Evolutionary conservation across 1,284 basidiomycete genomes (phyloP), one percentile per base, ranked within the genome.

Genomic region (Ganoderma multipileum): DNA sequence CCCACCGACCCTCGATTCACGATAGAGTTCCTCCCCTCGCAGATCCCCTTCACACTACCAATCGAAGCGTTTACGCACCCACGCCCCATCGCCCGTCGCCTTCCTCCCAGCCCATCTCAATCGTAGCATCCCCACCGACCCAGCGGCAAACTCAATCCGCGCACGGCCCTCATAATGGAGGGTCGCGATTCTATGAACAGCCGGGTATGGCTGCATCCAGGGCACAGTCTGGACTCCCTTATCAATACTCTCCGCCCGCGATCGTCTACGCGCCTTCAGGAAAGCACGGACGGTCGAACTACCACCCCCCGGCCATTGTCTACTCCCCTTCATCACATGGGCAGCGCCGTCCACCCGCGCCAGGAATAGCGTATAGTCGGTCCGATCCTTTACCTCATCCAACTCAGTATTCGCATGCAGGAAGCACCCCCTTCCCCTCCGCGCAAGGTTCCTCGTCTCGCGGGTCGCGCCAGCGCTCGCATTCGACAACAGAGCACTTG

Each of bases 221-320:
- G 41, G 68, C 63, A 12, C 74, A 69, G 55, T 72, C 76, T 26
- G 72, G 76, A 11, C 74, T 78, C 5, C 75, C 77, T 6, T 79
- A 79, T 68, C 55, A 65, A 26, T 79, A 79, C 66, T 66, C 74
- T 3, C 80, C 79, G 4, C 80, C 80, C 11, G 74, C 78, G 33
- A 81, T 81, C 60, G 73, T 81, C 39, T 80, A 81, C 66, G 79
- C 79, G 1, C 79, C 80, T 0, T 79, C 80, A 1, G 76, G 76
- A 23, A 71, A 77, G 47, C 76, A 78, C 59, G 68, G 58, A 26
- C 72, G 73, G 33, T 74, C 77, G 3, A 72, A 71, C 26, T 80
- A 80, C 69, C 75, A 78, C 42, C 79, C 79, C 18, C 80, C 80
- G 23, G 70, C 76, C 9, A 79, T 80, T 52, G 76, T 79, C 11